phyloP scores from a whole-genome alignment of 352 stramenopile species.

The Pythium sukuiense region DNA sequence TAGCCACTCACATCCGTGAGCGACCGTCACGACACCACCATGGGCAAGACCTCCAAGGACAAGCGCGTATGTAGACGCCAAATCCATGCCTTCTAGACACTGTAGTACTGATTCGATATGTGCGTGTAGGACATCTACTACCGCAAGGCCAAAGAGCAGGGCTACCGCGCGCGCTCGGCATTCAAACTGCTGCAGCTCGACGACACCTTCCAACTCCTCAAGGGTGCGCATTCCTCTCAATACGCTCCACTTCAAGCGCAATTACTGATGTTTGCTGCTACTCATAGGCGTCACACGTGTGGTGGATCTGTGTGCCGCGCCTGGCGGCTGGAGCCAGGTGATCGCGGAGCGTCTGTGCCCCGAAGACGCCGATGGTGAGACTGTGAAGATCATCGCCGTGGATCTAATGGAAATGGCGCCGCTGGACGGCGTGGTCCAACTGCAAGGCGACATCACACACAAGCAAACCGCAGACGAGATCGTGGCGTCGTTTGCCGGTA shows the following conservation, averaged over 20 bases:
- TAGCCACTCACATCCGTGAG: slow-evolving; percentile 13
- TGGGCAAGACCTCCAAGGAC: slow-evolving; percentile 91
- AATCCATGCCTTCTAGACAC: not conserved
- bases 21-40: slow-evolving; percentile 21
- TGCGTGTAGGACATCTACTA: slow-evolving; percentile 91
- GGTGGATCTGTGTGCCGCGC: slow-evolving; percentile 82
- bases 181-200: slow-evolving; percentile 99
- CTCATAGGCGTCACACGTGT: slow-evolving; percentile 64
- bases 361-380: slow-evolving; percentile 11
- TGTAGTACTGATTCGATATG: not conserved
- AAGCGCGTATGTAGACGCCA: slow-evolving; percentile 68
- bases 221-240: slow-evolving; percentile 23
- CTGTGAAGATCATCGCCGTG: slow-evolving; percentile 66
- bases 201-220: slow-evolving; percentile 96
- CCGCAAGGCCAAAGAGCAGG: slow-evolving; percentile 91
- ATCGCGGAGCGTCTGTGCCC: slow-evolving; percentile 70
- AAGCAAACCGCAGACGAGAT: slow-evolving; percentile 72
- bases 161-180: slow-evolving; percentile 96
- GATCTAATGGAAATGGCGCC: slow-evolving; percentile 97
- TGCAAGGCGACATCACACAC: slow-evolving; percentile 86
- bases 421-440: slow-evolving; percentile 78
- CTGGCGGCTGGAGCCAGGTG: slow-evolving; percentile 87
- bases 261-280: not conserved
- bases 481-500: slow-evolving; percentile 59
- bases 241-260: not conserved